These are phyloP conservation scores for Lagenidium giganteum DNA, from an alignment of 352 stramenopile species.

Conservation along the genomic window DNA sequence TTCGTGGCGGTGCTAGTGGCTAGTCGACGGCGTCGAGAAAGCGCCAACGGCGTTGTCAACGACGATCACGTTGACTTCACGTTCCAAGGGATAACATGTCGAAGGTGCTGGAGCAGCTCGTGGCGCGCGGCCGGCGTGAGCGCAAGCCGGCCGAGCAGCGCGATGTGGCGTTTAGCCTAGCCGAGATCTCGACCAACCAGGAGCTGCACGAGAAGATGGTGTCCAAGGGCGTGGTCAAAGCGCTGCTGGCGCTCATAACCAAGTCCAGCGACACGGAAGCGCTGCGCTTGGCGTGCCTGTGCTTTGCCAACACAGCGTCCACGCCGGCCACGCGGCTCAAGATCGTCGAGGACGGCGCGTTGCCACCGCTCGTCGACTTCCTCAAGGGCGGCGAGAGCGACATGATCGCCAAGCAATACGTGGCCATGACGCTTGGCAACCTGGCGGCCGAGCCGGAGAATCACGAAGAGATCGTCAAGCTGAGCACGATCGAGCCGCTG, in stretches of 20 bases:
- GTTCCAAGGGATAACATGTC: constrained; percentile 41
- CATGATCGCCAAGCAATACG: constrained; percentile 92
- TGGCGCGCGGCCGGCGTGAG: constrained; percentile 93
- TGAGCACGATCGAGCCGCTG: constrained; percentile 84
- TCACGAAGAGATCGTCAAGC: constrained; percentile 94
- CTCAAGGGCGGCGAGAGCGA: constrained; percentile 86
- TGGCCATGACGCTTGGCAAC: constrained; percentile 95
- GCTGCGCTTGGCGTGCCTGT: constrained; percentile 91
- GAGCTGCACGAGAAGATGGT: constrained; percentile 93
- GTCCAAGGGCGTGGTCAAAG: constrained; percentile 92
- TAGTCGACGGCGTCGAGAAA: too few relatives aligned
- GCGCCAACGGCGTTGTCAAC: too few relatives aligned
- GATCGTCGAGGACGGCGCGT: constrained; percentile 92
- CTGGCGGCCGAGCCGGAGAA: constrained; percentile 92
- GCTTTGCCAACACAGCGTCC: constrained; percentile 93
- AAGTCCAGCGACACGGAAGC: constrained; percentile 91
- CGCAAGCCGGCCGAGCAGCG: constrained; percentile 93
- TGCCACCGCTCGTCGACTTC: constrained; percentile 88
- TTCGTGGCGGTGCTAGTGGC: too few relatives aligned
- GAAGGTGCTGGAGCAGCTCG: constrained; percentile 95
- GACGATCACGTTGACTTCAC: too few relatives aligned
- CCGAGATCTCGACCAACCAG: constrained; percentile 93
- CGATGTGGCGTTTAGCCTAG: constrained; percentile 94
- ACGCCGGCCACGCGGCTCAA: constrained; percentile 77
- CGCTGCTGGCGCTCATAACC: constrained; percentile 88